Conservation (phyloP, 306 rosid genomes). For the Malus orientalis region DNA sequence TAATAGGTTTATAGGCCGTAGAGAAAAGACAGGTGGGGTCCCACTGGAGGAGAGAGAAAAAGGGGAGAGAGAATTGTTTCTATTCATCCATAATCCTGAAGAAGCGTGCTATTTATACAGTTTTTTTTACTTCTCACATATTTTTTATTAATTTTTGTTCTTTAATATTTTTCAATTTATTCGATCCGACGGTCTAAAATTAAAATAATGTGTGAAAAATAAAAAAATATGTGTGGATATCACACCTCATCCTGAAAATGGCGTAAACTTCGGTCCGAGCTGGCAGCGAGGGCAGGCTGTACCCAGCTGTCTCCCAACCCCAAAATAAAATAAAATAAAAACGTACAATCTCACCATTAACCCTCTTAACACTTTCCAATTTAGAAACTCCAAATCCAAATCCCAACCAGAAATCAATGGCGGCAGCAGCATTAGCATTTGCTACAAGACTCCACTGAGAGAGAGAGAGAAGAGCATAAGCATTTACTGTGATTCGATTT, state of each 20-base stretch:
- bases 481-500: background rate
- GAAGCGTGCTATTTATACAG: too few relatives aligned
- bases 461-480: background rate
- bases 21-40: background rate
- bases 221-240: too few relatives aligned
- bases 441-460: background rate
- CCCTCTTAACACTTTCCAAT: background rate
- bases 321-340: background rate
- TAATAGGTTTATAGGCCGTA: too few relatives aligned
- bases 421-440: background rate
- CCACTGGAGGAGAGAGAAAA: background rate
- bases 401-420: background rate
- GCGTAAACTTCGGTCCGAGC: background rate
- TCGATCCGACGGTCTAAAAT: too few relatives aligned
- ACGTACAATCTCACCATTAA: background rate
- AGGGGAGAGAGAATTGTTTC: too few relatives aligned
- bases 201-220: too few relatives aligned
- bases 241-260: background rate
- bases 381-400: background rate
- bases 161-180: too few relatives aligned
- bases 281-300: constrained; percentile 9
- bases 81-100: background rate
- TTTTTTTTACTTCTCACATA: too few relatives aligned
- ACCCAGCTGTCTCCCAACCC: constrained; percentile 7
- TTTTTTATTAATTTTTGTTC: too few relatives aligned